Conservation (phyloP, 352 stramenopile species). For the Phytophthora uliginosa region DNA sequence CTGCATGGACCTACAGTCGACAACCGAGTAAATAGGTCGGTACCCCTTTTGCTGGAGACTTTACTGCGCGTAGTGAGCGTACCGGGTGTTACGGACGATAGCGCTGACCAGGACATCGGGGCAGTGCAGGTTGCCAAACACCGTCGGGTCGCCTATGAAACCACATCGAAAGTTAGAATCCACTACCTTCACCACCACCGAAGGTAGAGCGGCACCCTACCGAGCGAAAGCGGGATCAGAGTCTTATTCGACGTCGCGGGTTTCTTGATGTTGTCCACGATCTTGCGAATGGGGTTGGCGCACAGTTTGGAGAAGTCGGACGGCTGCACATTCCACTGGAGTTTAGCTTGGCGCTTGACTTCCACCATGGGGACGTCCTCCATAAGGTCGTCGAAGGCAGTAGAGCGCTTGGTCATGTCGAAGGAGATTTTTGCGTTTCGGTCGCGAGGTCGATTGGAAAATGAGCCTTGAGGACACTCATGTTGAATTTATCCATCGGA, state of each 20-base stretch:
- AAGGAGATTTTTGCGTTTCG: slow-evolving; percentile 4
- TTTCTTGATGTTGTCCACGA: slow-evolving; percentile 96
- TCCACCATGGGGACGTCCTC: slow-evolving; percentile 32
- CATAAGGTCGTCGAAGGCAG: slow-evolving; percentile 29
- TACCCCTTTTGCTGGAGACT: background rate
- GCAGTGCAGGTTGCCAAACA: slow-evolving; percentile 94
- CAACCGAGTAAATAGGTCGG: slow-evolving; percentile 3
- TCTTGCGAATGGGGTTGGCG: slow-evolving; percentile 95
- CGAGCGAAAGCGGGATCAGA: slow-evolving; percentile 94
- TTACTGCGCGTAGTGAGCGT: background rate
- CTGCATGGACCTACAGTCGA: slow-evolving; percentile 70
- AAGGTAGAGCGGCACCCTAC: slow-evolving; percentile 22
- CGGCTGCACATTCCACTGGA: slow-evolving; percentile 72
- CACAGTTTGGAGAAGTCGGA: slow-evolving; percentile 78
- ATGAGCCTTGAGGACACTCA: slow-evolving; percentile 16
- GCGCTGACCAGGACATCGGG: slow-evolving; percentile 89
- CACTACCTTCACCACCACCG: background rate
- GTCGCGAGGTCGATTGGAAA: slow-evolving; percentile 25
- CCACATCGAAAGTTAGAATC: background rate
- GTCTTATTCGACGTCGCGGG: slow-evolving; percentile 88
- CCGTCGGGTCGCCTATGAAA: slow-evolving; percentile 90
- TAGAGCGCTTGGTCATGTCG: slow-evolving; percentile 55
- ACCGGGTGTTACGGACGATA: slow-evolving; percentile 78
- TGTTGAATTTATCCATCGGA: background rate
- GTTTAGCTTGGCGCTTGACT: slow-evolving; percentile 48